Evolutionary conservation across 2,329 filamentous ascomycete genomes (phyloP), one percentile per base, ranked within the genome.

Genomic region (Fusarium fujikuroi): DNA sequence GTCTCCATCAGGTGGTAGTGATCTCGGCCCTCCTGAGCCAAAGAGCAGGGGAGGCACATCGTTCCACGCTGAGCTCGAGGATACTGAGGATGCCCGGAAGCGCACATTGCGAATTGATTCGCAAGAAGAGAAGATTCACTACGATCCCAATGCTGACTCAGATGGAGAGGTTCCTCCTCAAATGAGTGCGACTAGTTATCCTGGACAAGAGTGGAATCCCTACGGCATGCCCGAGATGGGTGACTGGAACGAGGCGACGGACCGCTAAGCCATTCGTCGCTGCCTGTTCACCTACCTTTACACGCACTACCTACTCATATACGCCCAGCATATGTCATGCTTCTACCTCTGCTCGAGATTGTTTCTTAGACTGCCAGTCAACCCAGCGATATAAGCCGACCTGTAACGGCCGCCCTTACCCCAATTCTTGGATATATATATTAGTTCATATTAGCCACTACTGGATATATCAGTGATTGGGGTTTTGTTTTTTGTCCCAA

Each of bases 131-230:
- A 89, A 89, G 81, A 89, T 89, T 30, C 81, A 84, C 80, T 75
- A 79, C 47, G 78, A 81, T 14, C 81, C 80, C 11, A 79, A 81
- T 30, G 81, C 81, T 34, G 81, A 82, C 58, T 78, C 76, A 16
- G 76, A 78, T 34, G 76, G 76, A 30, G 76, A 78, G 57, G 40
- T 64, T 28, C 67, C 78, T n/a, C 86, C 87, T 18, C 83, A 86
- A 66, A 93, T 93, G 91, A 87, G 85, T 53, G 91, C 90, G 11
- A 91, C 90, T 18, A 90, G 88, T 77, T 93, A 92, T 79, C 91
- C 91, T 0, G 91, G 91, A 1, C 90, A 92, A 81, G 91, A 93
- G 79, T 93, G 91, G 91, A 88, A 88, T 74, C 90, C 90, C 5
- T 89, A 87, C 37, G 81, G 80, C 16, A 79, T 80, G 64, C 70